Percentiles rank a stretch among this genome's conserved stretches.
phyloP scores from a whole-genome alignment of 2,329 filamentous ascomycete genomes.

The Trichoderma koningii region DNA sequence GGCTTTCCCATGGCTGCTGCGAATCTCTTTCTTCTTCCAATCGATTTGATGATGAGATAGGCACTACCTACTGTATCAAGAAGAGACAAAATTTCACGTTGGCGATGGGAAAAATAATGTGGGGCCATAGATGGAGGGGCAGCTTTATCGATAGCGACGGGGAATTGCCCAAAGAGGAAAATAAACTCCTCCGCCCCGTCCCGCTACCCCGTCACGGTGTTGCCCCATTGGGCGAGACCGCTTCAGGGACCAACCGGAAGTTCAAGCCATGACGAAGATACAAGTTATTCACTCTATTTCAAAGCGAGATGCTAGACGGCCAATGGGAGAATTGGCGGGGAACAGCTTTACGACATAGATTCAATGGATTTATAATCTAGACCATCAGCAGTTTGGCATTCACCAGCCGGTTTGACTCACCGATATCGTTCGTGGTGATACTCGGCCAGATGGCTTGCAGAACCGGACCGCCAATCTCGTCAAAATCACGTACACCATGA shows the following conservation, averaged over 20 bases:
- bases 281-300: too few species aligned
- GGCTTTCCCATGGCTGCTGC: slow-evolving; percentile 42
- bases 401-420: slow-evolving; percentile 10
- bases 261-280: background rate
- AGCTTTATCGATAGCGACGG: slow-evolving; percentile 14
- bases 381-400: background rate
- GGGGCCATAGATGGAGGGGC: slow-evolving; percentile 23
- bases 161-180: slow-evolving; percentile 1
- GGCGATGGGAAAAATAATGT: slow-evolving; percentile 13
- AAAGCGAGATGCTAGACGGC: background rate
- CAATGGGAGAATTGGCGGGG: slow-evolving; percentile 21
- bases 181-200: background rate
- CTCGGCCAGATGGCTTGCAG: background rate
- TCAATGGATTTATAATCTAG: background rate
- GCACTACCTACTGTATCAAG: slow-evolving; percentile 3
- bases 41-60: slow-evolving; percentile 5
- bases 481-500: slow-evolving; percentile 15
- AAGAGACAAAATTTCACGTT: background rate
- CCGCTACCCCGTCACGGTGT: slow-evolving; percentile 17
- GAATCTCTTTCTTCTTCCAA: background rate
- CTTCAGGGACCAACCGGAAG: slow-evolving; percentile 10
- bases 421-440: background rate
- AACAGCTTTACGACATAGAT: background rate
- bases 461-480: slow-evolving; percentile 17
- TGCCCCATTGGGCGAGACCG: slow-evolving; percentile 23